phyloP scores from a whole-genome alignment of 345 rosid genomes.

The Psidium guajava region DNA sequence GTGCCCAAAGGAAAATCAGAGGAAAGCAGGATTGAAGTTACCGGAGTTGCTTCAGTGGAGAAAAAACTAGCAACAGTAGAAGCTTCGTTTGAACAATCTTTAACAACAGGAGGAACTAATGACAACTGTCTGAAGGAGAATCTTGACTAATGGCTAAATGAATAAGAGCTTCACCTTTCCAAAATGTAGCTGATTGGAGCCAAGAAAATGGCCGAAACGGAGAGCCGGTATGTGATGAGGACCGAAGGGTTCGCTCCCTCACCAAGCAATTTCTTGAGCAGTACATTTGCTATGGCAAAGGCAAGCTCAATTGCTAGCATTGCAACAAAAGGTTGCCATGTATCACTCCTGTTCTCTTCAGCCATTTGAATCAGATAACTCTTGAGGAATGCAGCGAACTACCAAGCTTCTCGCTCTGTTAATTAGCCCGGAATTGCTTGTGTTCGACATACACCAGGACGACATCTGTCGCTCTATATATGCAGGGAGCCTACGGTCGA shows the following conservation, averaged over 20 bases:
- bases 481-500: neutral
- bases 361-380: neutral
- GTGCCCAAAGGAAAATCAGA: neutral
- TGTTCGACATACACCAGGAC: neutral
- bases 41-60: neutral
- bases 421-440: neutral
- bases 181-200: conserved; percentile 44
- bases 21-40: neutral
- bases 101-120: neutral
- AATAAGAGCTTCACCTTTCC: conserved; percentile 27
- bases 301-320: conserved; percentile 41
- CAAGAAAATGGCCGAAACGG: conserved; percentile 37
- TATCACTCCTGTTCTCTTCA: neutral
- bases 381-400: neutral
- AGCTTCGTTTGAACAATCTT: neutral
- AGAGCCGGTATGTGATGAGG: conserved; percentile 51
- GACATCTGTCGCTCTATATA: neutral
- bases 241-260: conserved; percentile 44
- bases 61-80: neutral
- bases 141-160: neutral
- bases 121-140: neutral
- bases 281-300: conserved; percentile 42
- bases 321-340: conserved; percentile 28
- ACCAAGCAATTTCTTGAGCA: conserved; percentile 47
- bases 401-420: neutral